Evolutionary conservation across 2,329 filamentous ascomycete species (phyloP).

Genomic region (Arthrocladium fulminans): DNA sequence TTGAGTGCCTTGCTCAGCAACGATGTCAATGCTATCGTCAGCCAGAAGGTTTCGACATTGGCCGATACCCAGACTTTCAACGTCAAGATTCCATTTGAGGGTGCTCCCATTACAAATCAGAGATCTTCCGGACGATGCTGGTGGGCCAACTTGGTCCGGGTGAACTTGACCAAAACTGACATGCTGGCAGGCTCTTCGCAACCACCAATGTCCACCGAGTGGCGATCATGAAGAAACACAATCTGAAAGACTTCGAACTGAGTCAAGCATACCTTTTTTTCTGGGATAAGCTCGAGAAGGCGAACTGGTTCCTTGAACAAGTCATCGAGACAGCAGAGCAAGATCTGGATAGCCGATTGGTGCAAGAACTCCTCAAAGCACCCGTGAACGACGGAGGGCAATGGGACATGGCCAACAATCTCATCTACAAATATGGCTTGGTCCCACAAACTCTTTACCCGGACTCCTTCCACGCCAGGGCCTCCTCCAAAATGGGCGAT

Average conservation of each 20-base stretch:
- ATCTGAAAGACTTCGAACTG: slow-evolving; percentile 70
- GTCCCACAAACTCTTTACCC: slow-evolving; percentile 74
- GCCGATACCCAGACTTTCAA: slow-evolving; percentile 75
- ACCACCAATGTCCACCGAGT: slow-evolving; percentile 85
- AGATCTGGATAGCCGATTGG: slow-evolving; percentile 61
- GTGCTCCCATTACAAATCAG: slow-evolving; percentile 77
- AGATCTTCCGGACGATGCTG: slow-evolving; percentile 74
- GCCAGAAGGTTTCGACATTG: slow-evolving; percentile 53
- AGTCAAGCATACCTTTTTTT: slow-evolving; percentile 83
- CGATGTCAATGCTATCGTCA: slow-evolving; percentile 57
- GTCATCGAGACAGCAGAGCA: slow-evolving; percentile 65
- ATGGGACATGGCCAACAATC: slow-evolving; percentile 85
- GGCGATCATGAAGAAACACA: slow-evolving; percentile 76
- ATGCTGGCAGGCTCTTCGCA: slow-evolving; percentile 54
- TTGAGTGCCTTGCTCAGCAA: slow-evolving; percentile 62
- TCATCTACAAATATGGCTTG: slow-evolving; percentile 81
- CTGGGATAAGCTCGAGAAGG: slow-evolving; percentile 89
- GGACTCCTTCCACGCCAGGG: slow-evolving; percentile 69
- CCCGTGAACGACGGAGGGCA: slow-evolving; percentile 76
- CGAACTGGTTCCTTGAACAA: slow-evolving; percentile 81
- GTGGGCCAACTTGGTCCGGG: slow-evolving; percentile 34
- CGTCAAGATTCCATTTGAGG: slow-evolving; percentile 71
- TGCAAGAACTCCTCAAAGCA: slow-evolving; percentile 58
- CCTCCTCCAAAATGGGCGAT: slow-evolving; percentile 59
- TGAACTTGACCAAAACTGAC: not conserved